Percentiles rank a stretch among this genome's conserved stretches.
Conservation (phyloP, 2,329 filamentous ascomycete species). For the Allantophomopsis cytisporea region DNA sequence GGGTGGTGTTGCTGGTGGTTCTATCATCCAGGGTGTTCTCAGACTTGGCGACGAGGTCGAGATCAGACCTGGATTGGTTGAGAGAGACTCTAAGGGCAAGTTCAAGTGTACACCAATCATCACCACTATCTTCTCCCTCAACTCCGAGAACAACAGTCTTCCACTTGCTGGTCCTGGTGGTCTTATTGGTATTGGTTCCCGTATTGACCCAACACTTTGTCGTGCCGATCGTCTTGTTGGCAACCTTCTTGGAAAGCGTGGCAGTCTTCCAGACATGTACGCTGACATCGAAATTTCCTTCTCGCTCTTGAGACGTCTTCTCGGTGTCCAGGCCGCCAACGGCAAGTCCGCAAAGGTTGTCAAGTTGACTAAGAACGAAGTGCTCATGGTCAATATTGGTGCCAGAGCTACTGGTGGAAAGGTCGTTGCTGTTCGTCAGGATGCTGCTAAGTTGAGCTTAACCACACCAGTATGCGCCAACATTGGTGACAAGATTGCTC, state of each 20-base stretch:
- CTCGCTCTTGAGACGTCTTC: constrained; percentile 84
- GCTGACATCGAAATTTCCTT: constrained; percentile 99
- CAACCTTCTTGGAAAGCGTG: constrained; percentile 91
- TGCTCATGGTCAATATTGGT: constrained; percentile 99
- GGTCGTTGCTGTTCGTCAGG: constrained; percentile 92
- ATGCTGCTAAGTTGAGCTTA: constrained; percentile 88
- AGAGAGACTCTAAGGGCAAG: constrained; percentile 82
- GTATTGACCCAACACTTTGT: constrained; percentile 95
- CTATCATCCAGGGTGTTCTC: constrained; percentile 89
- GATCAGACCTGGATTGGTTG: constrained; percentile 96
- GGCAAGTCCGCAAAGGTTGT: constrained; percentile 99
- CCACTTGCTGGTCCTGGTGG: constrained; percentile 97
- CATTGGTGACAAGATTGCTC: constrained; percentile 93
- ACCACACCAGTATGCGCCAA: constrained; percentile 94
- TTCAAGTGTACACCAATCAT: constrained; percentile 97
- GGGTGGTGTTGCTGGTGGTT: constrained; percentile 95
- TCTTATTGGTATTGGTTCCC: constrained; percentile 94
- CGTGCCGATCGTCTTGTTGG: constrained; percentile 97
- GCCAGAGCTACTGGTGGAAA: constrained; percentile 96
- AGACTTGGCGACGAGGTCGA: constrained; percentile 98
- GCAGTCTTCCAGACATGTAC: constrained; percentile 90
- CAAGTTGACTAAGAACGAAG: constrained; percentile 96
- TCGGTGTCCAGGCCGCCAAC: constrained; percentile 95
- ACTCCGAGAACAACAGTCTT: constrained; percentile 95
- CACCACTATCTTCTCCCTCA: constrained; percentile 86